Percentiles rank a stretch among this genome's conserved stretches.
Evolutionary conservation across 495 filamentous ascomycete species (phyloP).

Genomic region (Penicillium paxilli): DNA sequence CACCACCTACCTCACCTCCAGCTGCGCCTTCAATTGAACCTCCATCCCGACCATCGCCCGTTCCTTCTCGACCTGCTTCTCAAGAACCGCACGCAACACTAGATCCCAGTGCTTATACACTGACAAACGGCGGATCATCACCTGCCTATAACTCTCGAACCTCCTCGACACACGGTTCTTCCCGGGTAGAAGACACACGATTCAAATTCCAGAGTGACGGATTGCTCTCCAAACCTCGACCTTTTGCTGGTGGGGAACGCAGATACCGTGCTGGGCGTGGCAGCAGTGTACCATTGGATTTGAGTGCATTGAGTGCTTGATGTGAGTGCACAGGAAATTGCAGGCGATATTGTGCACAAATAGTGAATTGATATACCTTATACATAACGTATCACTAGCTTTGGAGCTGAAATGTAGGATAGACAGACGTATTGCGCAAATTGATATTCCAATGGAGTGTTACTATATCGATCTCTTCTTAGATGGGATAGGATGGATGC

Average conservation of each 20-base stretch:
- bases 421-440: too few relatives aligned
- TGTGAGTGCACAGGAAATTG: conserved; percentile 21
- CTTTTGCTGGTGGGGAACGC: conserved; percentile 68
- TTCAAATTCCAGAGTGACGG: conserved; percentile 87
- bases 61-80: conserved; percentile 42
- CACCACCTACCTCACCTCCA: conserved; percentile 49
- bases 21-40: conserved; percentile 45
- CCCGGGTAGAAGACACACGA: conserved; percentile 72
- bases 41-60: conserved; percentile 53
- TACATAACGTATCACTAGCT: conserved; percentile 3
- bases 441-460: too few relatives aligned
- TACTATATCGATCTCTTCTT: too few relatives aligned
- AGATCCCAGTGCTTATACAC: conserved; percentile 75
- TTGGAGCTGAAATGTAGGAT: background rate
- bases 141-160: conserved; percentile 27
- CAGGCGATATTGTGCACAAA: conserved; percentile 29
- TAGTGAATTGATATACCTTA: conserved; percentile 26
- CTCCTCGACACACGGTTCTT: conserved; percentile 39
- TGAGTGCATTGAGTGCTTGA: conserved; percentile 50
- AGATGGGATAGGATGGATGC: too few relatives aligned
- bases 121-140: conserved; percentile 57
- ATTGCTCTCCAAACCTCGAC: conserved; percentile 79
- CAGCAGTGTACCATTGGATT: conserved; percentile 90
- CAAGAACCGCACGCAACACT: conserved; percentile 57
- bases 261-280: conserved; percentile 88